Conservation (phyloP, 352 stramenopile species). For the Phytophthora aleatoria region DNA sequence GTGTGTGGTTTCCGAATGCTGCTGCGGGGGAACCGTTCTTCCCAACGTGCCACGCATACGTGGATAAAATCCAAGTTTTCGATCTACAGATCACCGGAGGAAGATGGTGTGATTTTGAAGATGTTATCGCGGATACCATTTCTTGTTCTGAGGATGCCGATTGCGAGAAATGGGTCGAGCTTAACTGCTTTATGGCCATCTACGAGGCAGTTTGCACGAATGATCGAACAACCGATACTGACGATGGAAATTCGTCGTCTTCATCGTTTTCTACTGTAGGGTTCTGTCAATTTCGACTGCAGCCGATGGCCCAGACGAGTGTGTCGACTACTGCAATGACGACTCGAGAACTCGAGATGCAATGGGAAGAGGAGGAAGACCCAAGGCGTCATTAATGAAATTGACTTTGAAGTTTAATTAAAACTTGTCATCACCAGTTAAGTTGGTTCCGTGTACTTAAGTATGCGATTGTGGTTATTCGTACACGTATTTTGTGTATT, state of each 20-base stretch:
- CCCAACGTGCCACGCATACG: constrained; percentile 46
- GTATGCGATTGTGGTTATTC: too few species aligned
- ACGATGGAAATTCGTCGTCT: background rate
- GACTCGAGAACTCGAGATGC: constrained; percentile 13
- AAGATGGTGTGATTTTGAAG: constrained; percentile 69
- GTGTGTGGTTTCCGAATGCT: constrained; percentile 76
- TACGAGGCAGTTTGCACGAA: constrained; percentile 55
- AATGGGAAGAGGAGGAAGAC: constrained; percentile 35
- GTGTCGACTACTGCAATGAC: constrained; percentile 38
- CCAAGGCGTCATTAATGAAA: background rate
- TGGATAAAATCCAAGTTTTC: constrained; percentile 62
- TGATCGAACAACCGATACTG: background rate
- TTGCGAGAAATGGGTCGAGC: constrained; percentile 49
- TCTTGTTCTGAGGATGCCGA: constrained; percentile 41
- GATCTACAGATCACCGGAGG: constrained; percentile 58
- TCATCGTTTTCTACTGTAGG: background rate
- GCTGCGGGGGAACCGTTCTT: constrained; percentile 64
- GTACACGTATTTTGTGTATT: too few species aligned
- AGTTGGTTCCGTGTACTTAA: too few species aligned
- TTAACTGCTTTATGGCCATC: constrained; percentile 69
- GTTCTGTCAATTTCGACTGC: constrained; percentile 49
- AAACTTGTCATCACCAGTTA: too few species aligned
- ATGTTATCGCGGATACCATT: constrained; percentile 25
- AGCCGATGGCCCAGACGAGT: constrained; percentile 28
- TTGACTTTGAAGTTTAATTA: too few species aligned